Base-by-base conservation (phyloP, 768 basidiomycete genomes). In the Auriscalpium vulgare region DNA sequence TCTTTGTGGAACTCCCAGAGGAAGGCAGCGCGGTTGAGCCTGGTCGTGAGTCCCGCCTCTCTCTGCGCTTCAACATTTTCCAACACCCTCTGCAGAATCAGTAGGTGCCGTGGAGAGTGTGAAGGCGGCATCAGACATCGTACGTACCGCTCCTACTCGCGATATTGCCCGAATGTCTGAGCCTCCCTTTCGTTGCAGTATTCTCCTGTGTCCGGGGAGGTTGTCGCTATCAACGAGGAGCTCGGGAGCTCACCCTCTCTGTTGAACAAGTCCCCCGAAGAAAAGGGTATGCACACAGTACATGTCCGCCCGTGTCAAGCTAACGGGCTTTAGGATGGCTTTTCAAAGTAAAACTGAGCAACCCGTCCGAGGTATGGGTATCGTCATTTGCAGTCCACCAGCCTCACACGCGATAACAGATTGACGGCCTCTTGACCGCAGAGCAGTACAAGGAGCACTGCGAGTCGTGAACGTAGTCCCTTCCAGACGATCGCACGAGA, bases 21-120 rank as follows among this genome's bases (percentile, higher is more conserved):
- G 66, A 78, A 9, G 93, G 88, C 5, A 74, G 78, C 0, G 68
- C 79, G 56, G 74, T 97, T 53, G 66, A 67, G 8, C 75, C 87
- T 70, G 91, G 88, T 63, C 91, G 95, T 95, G 62, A 64, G 92
- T 69, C 29, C 29, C 29, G 29, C 29, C 29, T 29, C 4, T 23
- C 19, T 9, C 4, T 37, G 7, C 8, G 19, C 11, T 49, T 10
- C 37, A 34, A 17, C n/a, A 11, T 45, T 37, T 11, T 8, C 11
- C 16, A 45, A 19, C 37, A 10, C 19, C 10, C 47, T 16, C 16
- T 50, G 45, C 50, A 62, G 94, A 88, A 47, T 72, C 84, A 60
- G 88, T 95, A 68, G 94, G 94, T 50, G 90, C 90, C 8, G 92
- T 97, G 10, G 94, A 97, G 71, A 95, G 93, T 59, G 94, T 97